Percentiles rank a stretch among this genome's conserved stretches.
Conservation (phyloP, 805 yeast genomes). For the Tetrapisispora arboricola region DNA sequence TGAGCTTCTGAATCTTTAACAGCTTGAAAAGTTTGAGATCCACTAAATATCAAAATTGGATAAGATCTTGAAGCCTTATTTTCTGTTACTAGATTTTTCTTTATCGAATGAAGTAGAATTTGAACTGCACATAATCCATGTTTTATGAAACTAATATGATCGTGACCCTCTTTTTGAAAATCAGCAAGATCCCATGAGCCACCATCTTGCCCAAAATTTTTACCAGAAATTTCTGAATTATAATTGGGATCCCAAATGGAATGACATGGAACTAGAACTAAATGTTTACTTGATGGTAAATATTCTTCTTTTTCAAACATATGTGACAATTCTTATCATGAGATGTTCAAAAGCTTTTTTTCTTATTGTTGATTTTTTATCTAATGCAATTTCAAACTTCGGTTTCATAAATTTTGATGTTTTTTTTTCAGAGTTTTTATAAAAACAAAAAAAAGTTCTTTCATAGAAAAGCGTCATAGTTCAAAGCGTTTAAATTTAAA, state of each 20-base stretch:
- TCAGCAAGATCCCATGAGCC: conserved; percentile 58
- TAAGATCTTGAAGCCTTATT: conserved; percentile 18
- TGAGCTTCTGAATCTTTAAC: conserved; percentile 53
- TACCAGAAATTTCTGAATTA: conserved; percentile 9
- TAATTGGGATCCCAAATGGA: conserved; percentile 39
- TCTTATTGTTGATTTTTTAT: background rate
- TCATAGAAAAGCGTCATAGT: no score
- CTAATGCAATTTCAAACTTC: no score
- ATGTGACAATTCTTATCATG: no score
- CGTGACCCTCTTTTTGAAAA: conserved; percentile 61
- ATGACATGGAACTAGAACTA: conserved; percentile 53
- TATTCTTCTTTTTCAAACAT: background rate
- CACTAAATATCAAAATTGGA: conserved; percentile 36
- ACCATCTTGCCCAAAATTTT: conserved; percentile 36
- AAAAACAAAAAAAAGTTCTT: no score
- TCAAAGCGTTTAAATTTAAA: no score
- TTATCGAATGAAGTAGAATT: conserved; percentile 16
- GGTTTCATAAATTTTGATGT: no score
- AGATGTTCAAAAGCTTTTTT: no score
- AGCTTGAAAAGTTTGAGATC: conserved; percentile 59
- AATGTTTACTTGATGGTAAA: conserved; percentile 9
- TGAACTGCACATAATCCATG: conserved; percentile 44
- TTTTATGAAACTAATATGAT: conserved; percentile 53
- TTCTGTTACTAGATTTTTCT: conserved; percentile 13
- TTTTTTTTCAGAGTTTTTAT: no score